These are phyloP conservation scores for Verticillium isaacii DNA, from an alignment of 2,329 filamentous ascomycete genomes.

Conservation along the genomic window DNA sequence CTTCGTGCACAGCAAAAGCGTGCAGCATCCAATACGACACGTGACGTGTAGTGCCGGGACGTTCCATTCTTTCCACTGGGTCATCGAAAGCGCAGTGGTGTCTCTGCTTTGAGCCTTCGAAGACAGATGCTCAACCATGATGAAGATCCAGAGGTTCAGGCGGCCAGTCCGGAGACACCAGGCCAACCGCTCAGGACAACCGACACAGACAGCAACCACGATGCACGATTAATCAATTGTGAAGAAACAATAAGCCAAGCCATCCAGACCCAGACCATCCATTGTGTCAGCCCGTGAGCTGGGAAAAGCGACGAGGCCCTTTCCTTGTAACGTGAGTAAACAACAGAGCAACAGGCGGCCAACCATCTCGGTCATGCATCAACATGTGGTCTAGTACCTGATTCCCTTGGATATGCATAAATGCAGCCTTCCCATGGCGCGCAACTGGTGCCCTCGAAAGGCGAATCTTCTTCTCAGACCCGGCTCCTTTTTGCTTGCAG, in stretches of 20 bases:
- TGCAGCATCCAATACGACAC: too few relatives aligned
- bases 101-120: too few relatives aligned
- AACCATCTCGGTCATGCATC: constrained; percentile 43
- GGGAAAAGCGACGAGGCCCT: background rate
- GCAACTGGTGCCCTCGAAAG: constrained; percentile 4
- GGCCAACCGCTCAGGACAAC: too few relatives aligned
- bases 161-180: too few relatives aligned
- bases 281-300: constrained; percentile 1
- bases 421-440: constrained; percentile 18
- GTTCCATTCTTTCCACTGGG: too few relatives aligned
- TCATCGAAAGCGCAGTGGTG: too few relatives aligned
- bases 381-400: constrained; percentile 43
- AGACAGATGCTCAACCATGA: too few relatives aligned
- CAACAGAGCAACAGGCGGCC: constrained; percentile 33
- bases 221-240: background rate
- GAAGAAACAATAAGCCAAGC: constrained; percentile 6
- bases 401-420: constrained; percentile 31
- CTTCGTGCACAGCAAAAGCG: too few relatives aligned
- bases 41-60: too few relatives aligned
- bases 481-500: background rate
- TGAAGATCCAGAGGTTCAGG: too few relatives aligned
- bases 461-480: background rate
- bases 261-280: constrained; percentile 3
- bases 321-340: constrained; percentile 15
- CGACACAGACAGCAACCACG: background rate